These are phyloP conservation scores for Torrubiella hemipterigena DNA, from an alignment of 2,329 filamentous ascomycete species.

Conservation along the genomic window DNA sequence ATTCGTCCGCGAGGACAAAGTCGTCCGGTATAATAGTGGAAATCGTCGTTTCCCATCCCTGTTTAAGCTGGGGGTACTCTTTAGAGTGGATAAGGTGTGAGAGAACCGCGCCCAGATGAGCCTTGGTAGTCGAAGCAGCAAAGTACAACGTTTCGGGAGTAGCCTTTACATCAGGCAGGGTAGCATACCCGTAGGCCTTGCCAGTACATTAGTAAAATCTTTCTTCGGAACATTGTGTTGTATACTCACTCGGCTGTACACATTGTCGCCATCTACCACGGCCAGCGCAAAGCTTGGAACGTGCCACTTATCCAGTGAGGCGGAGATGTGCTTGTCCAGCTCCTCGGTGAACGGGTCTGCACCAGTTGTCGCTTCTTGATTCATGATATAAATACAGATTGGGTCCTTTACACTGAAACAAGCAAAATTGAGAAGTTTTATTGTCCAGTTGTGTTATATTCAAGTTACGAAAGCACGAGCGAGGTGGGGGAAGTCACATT, in stretches of 20 bases:
- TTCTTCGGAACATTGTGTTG: background rate
- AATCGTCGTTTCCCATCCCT: slow-evolving; percentile 35
- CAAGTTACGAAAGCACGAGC: no score
- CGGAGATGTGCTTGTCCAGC: background rate
- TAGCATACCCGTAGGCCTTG: slow-evolving; percentile 16
- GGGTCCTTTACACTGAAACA: no score
- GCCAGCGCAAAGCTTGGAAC: slow-evolving; percentile 3
- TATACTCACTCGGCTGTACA: background rate
- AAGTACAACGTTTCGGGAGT: slow-evolving; percentile 38
- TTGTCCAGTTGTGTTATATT: no score
- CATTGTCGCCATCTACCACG: slow-evolving; percentile 3
- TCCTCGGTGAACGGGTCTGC: slow-evolving; percentile 2
- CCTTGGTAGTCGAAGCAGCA: slow-evolving; percentile 43
- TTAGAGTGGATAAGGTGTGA: slow-evolving; percentile 35
- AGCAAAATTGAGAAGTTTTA: no score
- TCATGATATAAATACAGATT: no score
- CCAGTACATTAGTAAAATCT: background rate
- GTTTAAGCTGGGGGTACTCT: slow-evolving; percentile 10
- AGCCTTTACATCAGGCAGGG: slow-evolving; percentile 23
- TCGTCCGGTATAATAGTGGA: slow-evolving; percentile 34
- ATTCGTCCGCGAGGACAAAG: slow-evolving; percentile 34
- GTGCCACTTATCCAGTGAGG: slow-evolving; percentile 3
- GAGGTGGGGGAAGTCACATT: no score
- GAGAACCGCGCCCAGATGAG: slow-evolving; percentile 36
- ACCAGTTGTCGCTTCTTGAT: background rate